Conservation (phyloP, 306 rosid species). For the Neltuma alba region DNA sequence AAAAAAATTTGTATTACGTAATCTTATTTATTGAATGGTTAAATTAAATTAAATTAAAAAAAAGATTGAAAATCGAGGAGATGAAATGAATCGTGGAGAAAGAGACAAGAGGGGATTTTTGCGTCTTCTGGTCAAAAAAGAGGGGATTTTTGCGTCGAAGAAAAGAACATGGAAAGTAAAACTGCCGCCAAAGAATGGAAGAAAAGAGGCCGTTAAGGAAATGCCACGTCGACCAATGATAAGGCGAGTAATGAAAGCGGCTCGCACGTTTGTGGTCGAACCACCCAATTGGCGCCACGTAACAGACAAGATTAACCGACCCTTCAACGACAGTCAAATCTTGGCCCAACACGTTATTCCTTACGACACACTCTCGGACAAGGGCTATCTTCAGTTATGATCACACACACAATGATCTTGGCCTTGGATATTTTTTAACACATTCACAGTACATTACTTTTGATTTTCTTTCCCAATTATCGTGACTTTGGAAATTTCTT, state of each 20-base stretch:
- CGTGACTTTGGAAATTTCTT: background rate
- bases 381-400: too few species aligned
- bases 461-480: background rate
- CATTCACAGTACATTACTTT: background rate
- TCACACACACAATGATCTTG: background rate
- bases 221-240: background rate
- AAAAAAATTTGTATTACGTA: too few species aligned
- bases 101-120: conserved; percentile 6
- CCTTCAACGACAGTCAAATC: background rate
- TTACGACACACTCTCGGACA: background rate
- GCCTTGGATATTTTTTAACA: background rate
- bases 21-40: too few species aligned
- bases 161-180: background rate
- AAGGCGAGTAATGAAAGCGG: background rate
- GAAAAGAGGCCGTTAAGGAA: background rate
- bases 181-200: background rate
- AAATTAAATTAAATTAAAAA: too few species aligned
- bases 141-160: background rate
- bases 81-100: background rate
- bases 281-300: background rate
- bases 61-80: background rate
- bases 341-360: background rate
- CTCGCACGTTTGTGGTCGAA: background rate
- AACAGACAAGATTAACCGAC: background rate
- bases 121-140: too few species aligned